Percentiles rank a stretch among this genome's conserved stretches.
Conservation (phyloP, 495 filamentous ascomycete species). For the Hyaloscypha variabilis region DNA sequence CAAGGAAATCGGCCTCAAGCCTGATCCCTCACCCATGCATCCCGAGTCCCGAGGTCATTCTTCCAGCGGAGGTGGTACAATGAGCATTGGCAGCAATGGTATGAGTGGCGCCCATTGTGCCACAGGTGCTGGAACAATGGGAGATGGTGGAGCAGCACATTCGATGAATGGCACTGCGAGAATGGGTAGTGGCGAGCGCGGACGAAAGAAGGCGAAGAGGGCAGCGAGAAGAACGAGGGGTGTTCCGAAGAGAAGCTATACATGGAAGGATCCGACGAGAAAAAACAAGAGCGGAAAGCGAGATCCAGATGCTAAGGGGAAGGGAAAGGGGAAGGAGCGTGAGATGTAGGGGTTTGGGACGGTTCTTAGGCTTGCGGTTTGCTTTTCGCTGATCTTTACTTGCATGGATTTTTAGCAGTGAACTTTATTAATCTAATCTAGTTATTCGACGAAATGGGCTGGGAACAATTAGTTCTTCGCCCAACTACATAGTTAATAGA, state of each 20-base stretch:
- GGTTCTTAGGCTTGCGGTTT: no score
- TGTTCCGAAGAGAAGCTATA: not conserved
- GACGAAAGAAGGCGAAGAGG: not conserved
- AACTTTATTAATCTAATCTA: no score
- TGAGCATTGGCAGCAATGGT: no score
- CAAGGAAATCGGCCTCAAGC: not conserved
- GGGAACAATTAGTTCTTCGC: no score
- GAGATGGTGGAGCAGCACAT: not conserved
- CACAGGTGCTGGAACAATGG: not conserved
- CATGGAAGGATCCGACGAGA: not conserved
- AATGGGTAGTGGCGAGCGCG: not conserved
- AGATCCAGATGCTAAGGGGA: not conserved
- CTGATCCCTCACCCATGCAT: no score
- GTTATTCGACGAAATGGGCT: no score
- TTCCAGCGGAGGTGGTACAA: not conserved
- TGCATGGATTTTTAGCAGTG: no score
- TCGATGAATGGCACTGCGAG: not conserved
- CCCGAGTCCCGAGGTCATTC: no score
- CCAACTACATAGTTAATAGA: no score
- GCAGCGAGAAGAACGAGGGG: not conserved
- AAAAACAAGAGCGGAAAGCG: not conserved
- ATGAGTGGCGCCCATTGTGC: not conserved
- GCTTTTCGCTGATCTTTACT: no score
- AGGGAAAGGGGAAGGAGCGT: not conserved
- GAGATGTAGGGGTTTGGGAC: not conserved